Evolutionary conservation across 352 stramenopile genomes (phyloP).

Genomic region (Phytophthora megakarya): DNA sequence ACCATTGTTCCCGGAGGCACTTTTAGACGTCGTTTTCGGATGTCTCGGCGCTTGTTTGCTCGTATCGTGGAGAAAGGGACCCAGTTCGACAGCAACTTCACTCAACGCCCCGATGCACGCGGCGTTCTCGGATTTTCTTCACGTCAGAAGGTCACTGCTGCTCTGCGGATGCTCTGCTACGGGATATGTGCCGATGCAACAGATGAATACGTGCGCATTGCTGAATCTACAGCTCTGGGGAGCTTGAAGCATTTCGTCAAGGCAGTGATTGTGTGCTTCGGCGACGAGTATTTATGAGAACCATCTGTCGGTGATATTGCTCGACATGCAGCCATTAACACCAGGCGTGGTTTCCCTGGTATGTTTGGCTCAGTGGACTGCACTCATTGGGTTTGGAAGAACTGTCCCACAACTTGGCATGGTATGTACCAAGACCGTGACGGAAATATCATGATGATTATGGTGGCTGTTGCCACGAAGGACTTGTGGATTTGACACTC

Average conservation of each 20-base stretch:
- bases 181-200: no score
- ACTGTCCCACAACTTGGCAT: slow-evolving; percentile 18
- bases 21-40: no score
- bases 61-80: no score
- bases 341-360: slow-evolving; percentile 16
- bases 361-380: slow-evolving; percentile 39
- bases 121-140: background rate
- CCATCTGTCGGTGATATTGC: slow-evolving; percentile 20
- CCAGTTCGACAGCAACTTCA: background rate
- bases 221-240: slow-evolving; percentile 16
- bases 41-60: no score
- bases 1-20: no score
- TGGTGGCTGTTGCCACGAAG: slow-evolving; percentile 26
- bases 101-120: background rate
- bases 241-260: slow-evolving; percentile 7
- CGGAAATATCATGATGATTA: background rate
- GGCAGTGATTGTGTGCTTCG: slow-evolving; percentile 13
- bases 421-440: slow-evolving; percentile 17
- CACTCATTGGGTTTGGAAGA: slow-evolving; percentile 38
- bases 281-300: slow-evolving; percentile 17
- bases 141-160: slow-evolving; percentile 27
- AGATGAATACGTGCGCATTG: background rate
- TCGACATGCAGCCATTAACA: background rate
- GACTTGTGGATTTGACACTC: slow-evolving; percentile 37
- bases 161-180: slow-evolving; percentile 24